phyloP scores from a whole-genome alignment of 208 protist species.

The Leishmania mexicana region DNA sequence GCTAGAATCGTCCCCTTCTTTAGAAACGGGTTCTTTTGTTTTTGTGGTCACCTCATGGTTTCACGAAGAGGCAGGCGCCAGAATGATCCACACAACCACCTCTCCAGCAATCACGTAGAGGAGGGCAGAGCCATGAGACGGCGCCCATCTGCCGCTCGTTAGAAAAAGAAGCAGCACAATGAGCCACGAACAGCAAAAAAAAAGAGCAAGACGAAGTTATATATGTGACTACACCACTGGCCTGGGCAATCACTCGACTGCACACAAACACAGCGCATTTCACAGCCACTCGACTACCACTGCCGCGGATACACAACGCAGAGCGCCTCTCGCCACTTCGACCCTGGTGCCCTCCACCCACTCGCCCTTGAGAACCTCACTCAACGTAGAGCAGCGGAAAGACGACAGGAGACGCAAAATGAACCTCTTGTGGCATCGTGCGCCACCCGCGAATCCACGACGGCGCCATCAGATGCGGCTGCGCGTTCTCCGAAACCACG shows the following conservation, averaged over 20 bases:
- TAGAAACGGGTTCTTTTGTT: background rate
- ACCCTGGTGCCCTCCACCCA: background rate
- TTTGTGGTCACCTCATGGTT: background rate
- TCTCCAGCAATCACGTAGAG: background rate
- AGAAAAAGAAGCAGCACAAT: background rate
- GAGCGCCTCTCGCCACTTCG: background rate
- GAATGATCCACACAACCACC: background rate
- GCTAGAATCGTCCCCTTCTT: background rate
- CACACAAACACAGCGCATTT: background rate
- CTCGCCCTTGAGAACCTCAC: background rate
- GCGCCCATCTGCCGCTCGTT: background rate
- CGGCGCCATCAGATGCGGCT: conserved; percentile 51
- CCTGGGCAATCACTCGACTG: background rate
- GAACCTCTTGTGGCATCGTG: conserved; percentile 68
- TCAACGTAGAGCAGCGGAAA: conserved; percentile 67
- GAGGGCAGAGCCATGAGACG: background rate
- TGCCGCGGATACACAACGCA: background rate
- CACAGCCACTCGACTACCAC: background rate
- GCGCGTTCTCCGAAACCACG: conserved; percentile 56
- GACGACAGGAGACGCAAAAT: conserved; percentile 70
- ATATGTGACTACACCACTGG: background rate
- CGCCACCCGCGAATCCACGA: conserved; percentile 88
- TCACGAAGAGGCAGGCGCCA: background rate
- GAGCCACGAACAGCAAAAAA: background rate
- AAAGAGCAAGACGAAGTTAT: background rate